phyloP scores from a whole-genome alignment of 306 rosid genomes.

The Ceratonia siliqua region DNA sequence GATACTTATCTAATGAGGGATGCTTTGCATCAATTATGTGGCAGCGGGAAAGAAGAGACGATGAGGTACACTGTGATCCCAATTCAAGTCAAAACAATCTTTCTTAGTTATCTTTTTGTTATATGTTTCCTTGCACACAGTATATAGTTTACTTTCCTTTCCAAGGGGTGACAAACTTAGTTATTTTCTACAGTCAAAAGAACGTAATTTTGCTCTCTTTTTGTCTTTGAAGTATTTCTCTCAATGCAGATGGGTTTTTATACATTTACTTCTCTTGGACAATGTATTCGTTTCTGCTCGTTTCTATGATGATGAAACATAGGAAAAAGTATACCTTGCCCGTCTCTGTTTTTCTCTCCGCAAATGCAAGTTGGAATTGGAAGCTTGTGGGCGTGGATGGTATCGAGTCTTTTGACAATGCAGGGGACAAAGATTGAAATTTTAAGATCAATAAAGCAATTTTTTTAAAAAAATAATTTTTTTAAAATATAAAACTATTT shows the following conservation, averaged over 20 bases:
- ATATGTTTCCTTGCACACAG: slow-evolving; percentile 1
- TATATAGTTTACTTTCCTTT: slow-evolving; percentile 33
- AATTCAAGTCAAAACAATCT: slow-evolving; percentile 47
- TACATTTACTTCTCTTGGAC: slow-evolving; percentile 18
- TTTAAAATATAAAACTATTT: no score
- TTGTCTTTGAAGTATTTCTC: neutral
- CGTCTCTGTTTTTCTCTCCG: neutral
- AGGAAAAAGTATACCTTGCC: neutral
- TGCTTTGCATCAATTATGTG: slow-evolving; percentile 41
- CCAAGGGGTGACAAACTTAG: slow-evolving; percentile 34
- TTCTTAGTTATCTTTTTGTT: slow-evolving; percentile 8
- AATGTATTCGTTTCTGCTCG: slow-evolving; percentile 30
- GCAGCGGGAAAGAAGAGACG: slow-evolving; percentile 47
- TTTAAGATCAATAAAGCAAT: no score
- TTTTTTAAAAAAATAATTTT: no score
- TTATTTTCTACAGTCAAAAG: slow-evolving; percentile 25
- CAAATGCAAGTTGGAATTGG: neutral
- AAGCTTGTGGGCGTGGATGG: no score
- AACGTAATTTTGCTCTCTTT: slow-evolving; percentile 36
- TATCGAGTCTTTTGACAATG: no score
- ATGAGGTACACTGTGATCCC: slow-evolving; percentile 37
- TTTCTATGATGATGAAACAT: slow-evolving; percentile 27
- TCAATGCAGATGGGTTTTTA: slow-evolving; percentile 17
- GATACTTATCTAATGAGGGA: slow-evolving; percentile 47
- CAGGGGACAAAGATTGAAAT: no score